Conservation (phyloP, 352 stramenopile genomes). For the Aphanomyces euteiches region DNA sequence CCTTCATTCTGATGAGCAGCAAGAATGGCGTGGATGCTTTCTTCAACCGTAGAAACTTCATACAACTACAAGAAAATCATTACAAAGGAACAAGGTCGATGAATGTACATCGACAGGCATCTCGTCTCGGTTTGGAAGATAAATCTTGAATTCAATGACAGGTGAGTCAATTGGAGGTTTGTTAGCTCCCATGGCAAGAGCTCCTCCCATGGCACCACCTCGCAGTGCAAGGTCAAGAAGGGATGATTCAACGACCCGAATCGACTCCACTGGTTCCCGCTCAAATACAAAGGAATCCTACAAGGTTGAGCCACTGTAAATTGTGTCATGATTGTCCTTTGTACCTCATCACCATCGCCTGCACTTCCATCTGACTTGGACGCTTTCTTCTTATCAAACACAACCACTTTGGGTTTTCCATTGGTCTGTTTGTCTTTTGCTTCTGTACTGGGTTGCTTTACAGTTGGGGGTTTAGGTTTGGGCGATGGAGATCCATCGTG, state of each 20-base stretch:
- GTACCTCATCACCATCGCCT: not conserved
- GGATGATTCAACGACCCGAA: slow-evolving; percentile 67
- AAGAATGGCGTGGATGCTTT: slow-evolving; percentile 82
- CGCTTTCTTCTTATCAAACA: slow-evolving; percentile 22
- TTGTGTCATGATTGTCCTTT: not conserved
- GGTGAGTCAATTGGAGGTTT: slow-evolving; percentile 35
- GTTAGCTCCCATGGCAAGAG: slow-evolving; percentile 56
- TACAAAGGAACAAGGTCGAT: not conserved
- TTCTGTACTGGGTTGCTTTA: not conserved
- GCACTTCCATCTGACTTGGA: not conserved
- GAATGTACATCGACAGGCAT: slow-evolving; percentile 82
- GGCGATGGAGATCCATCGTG: slow-evolving; percentile 1
- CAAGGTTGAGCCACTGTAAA: not conserved
- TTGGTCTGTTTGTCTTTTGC: not conserved
- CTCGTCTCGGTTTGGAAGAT: slow-evolving; percentile 73
- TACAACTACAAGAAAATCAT: slow-evolving; percentile 53
- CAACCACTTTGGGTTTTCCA: slow-evolving; percentile 19
- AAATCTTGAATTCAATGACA: slow-evolving; percentile 81
- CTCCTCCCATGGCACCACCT: slow-evolving; percentile 40
- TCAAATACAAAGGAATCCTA: slow-evolving; percentile 62
- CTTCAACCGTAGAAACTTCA: slow-evolving; percentile 81
- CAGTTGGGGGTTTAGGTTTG: slow-evolving; percentile 1
- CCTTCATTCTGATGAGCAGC: slow-evolving; percentile 62
- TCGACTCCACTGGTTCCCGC: slow-evolving; percentile 56
- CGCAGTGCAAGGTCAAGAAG: slow-evolving; percentile 76